phyloP scores from a whole-genome alignment of 768 basidiomycete genomes.

The Podaxis mareebaensis region DNA sequence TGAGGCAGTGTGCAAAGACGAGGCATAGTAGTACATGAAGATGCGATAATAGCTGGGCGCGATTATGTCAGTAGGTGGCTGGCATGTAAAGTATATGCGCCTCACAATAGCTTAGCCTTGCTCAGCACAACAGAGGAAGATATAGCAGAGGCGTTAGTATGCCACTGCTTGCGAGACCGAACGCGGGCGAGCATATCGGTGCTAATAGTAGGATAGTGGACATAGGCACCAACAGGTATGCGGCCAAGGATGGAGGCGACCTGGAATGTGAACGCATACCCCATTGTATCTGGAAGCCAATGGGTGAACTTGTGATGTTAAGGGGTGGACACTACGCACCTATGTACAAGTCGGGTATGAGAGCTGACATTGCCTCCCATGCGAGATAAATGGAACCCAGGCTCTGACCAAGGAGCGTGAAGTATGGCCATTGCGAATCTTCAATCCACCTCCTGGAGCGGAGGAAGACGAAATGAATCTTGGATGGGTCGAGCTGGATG shows the following conservation, averaged over 20 bases:
- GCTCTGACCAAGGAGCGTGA: conserved; percentile 92
- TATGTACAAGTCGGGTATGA: conserved; percentile 90
- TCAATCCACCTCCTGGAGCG: conserved; percentile 70
- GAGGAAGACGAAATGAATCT: conserved; percentile 84
- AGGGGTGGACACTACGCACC: conserved; percentile 45
- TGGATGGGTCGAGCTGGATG: conserved; percentile 63
- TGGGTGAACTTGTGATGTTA: background rate
- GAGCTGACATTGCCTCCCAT: conserved; percentile 74
- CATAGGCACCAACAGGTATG: conserved; percentile 84
- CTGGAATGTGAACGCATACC: conserved; percentile 93
- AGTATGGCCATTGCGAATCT: conserved; percentile 81
- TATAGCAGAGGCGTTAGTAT: conserved; percentile 62
- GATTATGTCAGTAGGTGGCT: conserved; percentile 3
- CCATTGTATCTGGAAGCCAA: conserved; percentile 82
- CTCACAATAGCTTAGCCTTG: conserved; percentile 63
- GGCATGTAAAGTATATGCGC: background rate
- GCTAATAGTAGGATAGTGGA: conserved; percentile 97
- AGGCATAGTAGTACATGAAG: conserved; percentile 82
- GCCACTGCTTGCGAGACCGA: conserved; percentile 50
- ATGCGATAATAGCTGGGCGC: conserved; percentile 78
- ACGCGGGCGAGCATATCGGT: conserved; percentile 91
- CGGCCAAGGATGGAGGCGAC: conserved; percentile 62
- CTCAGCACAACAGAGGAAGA: conserved; percentile 58
- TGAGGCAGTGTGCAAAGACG: conserved; percentile 68
- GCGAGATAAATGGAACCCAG: conserved; percentile 83